Percentiles rank a stretch among this genome's conserved stretches.
Evolutionary conservation across 2,329 filamentous ascomycete genomes (phyloP).

Genomic region (Pyricularia pennisetigena): DNA sequence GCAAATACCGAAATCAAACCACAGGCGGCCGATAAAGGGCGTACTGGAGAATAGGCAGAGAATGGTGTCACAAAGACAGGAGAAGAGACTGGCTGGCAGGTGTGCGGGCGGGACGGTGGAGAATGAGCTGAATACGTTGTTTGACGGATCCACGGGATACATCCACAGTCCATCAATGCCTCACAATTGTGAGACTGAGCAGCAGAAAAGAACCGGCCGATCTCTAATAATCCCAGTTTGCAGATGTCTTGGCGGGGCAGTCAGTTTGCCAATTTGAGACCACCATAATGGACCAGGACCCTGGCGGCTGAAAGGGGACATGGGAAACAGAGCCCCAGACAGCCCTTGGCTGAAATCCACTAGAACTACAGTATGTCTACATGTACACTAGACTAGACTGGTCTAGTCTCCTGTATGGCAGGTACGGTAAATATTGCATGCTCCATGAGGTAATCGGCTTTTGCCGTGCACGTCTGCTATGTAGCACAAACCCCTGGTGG

Average conservation of each 20-base stretch:
- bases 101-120: background rate
- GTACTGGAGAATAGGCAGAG: background rate
- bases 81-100: background rate
- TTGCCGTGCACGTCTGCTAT: too few relatives aligned
- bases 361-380: too few relatives aligned
- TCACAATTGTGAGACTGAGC: conserved; percentile 2
- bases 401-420: background rate
- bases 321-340: background rate
- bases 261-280: background rate
- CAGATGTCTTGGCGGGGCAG: background rate
- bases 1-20: background rate
- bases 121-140: background rate
- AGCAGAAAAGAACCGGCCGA: background rate
- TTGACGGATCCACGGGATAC: conserved; percentile 3
- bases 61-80: background rate
- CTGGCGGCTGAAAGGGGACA: background rate
- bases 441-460: background rate
- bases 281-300: background rate
- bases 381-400: too few relatives aligned
- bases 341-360: background rate
- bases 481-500: background rate
- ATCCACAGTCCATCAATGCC: conserved; percentile 2
- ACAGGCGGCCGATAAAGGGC: background rate
- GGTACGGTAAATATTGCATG: background rate
- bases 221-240: background rate